These are phyloP conservation scores for Triadica sebifera DNA, from an alignment of 345 rosid species.

Conservation along the genomic window DNA sequence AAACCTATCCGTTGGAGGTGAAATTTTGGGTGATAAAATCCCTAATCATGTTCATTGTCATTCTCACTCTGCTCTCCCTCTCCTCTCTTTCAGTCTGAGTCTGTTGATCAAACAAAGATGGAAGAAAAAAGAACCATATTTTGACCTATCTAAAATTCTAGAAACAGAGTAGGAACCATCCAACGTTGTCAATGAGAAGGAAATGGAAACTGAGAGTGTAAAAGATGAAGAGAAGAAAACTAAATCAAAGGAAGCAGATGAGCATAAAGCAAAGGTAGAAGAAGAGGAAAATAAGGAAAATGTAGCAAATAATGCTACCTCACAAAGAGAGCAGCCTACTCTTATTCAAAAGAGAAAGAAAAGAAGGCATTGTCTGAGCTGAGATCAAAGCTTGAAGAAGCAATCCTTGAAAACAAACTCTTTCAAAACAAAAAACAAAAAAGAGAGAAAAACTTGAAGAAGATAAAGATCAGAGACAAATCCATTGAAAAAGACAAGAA, in stretches of 20 bases:
- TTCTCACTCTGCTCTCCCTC: no score
- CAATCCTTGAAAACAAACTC: slow-evolving; percentile 23
- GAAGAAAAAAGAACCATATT: no score
- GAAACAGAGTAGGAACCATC: background rate
- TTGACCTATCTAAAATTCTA: background rate
- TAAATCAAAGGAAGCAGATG: background rate
- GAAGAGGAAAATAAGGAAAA: background rate
- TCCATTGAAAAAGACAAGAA: background rate
- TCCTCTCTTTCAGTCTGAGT: no score
- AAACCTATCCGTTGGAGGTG: no score
- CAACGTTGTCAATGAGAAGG: background rate
- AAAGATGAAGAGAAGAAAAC: background rate
- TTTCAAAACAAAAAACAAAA: slow-evolving; percentile 16
- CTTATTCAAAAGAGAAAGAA: slow-evolving; percentile 28
- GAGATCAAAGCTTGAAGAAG: slow-evolving; percentile 30
- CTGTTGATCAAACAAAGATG: no score
- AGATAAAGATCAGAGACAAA: background rate
- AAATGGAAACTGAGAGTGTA: background rate
- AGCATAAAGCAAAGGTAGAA: background rate
- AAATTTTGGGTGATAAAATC: no score
- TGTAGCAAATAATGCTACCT: background rate
- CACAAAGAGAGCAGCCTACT: slow-evolving; percentile 16
- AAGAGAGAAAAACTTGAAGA: background rate
- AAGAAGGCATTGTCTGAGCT: slow-evolving; percentile 28
- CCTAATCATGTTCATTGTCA: no score